Evolutionary conservation across 2,329 filamentous ascomycete species (phyloP).

Genomic region (Sporothrix mexicana): DNA sequence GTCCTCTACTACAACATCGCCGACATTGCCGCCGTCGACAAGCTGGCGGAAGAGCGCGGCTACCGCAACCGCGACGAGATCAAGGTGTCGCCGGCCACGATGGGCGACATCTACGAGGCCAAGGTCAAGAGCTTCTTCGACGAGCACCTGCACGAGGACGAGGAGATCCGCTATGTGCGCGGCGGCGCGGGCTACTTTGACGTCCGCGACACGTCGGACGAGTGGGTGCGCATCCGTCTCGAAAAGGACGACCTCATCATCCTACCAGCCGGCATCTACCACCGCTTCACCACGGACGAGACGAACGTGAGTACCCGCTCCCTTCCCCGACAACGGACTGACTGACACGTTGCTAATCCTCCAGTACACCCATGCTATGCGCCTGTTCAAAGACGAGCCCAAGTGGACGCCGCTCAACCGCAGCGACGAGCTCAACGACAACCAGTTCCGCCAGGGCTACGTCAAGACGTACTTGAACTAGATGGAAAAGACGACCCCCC

Average conservation of each 20-base stretch:
- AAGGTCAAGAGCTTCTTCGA: slow-evolving; percentile 94
- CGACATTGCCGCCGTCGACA: slow-evolving; percentile 70
- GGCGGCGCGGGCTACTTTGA: slow-evolving; percentile 93
- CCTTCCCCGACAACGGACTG: not conserved
- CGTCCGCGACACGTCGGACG: slow-evolving; percentile 79
- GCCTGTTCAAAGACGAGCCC: slow-evolving; percentile 96
- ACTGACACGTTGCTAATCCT: not conserved
- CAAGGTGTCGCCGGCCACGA: slow-evolving; percentile 80
- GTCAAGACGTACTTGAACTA: slow-evolving; percentile 56
- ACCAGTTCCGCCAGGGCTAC: slow-evolving; percentile 80
- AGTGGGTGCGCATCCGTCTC: slow-evolving; percentile 86
- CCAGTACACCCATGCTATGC: slow-evolving; percentile 93
- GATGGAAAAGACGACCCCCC: not conserved
- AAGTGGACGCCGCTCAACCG: slow-evolving; percentile 97
- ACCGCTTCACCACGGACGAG: slow-evolving; percentile 93
- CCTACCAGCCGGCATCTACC: slow-evolving; percentile 92
- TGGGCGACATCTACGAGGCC: slow-evolving; percentile 87
- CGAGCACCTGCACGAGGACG: slow-evolving; percentile 97
- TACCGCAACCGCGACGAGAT: slow-evolving; percentile 98
- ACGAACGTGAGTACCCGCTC: slow-evolving; percentile 70
- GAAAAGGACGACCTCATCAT: slow-evolving; percentile 92
- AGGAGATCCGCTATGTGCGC: slow-evolving; percentile 95
- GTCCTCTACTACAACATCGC: slow-evolving; percentile 78
- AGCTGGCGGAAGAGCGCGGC: slow-evolving; percentile 72
- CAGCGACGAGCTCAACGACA: slow-evolving; percentile 74